These are phyloP conservation scores for Linum trigynum DNA, from an alignment of 345 rosid species.

Conservation along the genomic window DNA sequence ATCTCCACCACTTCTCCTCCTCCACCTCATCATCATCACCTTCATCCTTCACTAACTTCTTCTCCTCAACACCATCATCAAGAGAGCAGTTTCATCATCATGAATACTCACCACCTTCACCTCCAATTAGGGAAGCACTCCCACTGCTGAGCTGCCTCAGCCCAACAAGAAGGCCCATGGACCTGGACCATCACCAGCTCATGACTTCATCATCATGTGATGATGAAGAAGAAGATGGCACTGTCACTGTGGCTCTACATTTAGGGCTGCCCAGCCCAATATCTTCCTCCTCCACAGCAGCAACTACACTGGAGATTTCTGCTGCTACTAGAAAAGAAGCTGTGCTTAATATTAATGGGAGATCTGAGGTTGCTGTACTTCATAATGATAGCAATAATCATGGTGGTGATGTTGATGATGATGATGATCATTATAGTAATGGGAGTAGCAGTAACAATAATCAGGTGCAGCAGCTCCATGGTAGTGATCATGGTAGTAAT, in stretches of 20 bases:
- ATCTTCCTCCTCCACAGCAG: constrained; percentile 13
- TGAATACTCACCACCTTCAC: constrained; percentile 39
- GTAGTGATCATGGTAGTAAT: background rate
- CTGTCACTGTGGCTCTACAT: constrained; percentile 69
- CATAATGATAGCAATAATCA: constrained; percentile 33
- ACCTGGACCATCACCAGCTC: constrained; percentile 18
- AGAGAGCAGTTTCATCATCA: constrained; percentile 9
- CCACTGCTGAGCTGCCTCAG: constrained; percentile 66
- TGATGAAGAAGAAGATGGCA: constrained; percentile 27
- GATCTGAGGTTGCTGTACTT: constrained; percentile 30
- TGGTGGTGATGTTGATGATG: constrained; percentile 33
- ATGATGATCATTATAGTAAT: constrained; percentile 10
- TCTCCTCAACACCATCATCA: constrained; percentile 17
- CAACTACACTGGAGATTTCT: no score
- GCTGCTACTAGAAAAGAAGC: no score
- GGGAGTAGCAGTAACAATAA: constrained; percentile 13
- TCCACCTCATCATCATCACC: constrained; percentile 25
- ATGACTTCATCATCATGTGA: background rate
- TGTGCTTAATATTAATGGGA: no score
- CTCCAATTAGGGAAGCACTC: constrained; percentile 78
- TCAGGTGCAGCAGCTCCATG: background rate
- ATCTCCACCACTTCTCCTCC: constrained; percentile 31
- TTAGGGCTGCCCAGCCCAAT: constrained; percentile 61
- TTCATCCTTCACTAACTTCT: constrained; percentile 8
- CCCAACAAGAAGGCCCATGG: constrained; percentile 43